Conservation (phyloP, 371 early-diverging fungal genomes). For the Mucor racemosus region DNA sequence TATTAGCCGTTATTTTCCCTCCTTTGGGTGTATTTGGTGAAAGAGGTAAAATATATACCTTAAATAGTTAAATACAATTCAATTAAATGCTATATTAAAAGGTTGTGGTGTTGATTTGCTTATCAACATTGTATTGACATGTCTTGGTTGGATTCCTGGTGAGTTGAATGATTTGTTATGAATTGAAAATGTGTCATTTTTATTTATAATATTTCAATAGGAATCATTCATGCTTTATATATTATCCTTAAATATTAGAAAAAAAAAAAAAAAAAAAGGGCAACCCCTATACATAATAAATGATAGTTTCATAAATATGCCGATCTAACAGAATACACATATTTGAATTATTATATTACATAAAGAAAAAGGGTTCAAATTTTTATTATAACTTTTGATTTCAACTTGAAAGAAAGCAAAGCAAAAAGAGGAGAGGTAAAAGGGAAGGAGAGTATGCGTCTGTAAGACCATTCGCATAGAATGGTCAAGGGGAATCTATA, state of each 20-base stretch:
- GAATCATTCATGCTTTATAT: conserved; percentile 35
- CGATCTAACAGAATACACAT: not conserved
- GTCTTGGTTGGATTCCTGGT: conserved; percentile 85
- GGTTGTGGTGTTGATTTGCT: conserved; percentile 74
- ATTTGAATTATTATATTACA: not conserved
- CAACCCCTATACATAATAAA: not conserved
- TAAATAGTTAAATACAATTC: too few species aligned
- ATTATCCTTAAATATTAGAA: conserved; percentile 37
- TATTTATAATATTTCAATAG: not conserved
- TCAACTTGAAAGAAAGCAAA: conserved; percentile 7
- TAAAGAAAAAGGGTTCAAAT: conserved; percentile 5
- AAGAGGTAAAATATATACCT: conserved; percentile 46
- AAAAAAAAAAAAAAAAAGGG: not conserved
- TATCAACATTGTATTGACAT: conserved; percentile 80
- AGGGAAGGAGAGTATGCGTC: not conserved
- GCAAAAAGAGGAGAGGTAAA: not conserved
- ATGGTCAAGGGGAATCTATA: conserved; percentile 3
- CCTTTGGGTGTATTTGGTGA: conserved; percentile 74
- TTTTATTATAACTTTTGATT: conserved; percentile 16
- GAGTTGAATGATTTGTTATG: conserved; percentile 30
- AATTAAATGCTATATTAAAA: not conserved
- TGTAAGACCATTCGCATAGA: not conserved
- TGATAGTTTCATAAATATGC: conserved; percentile 1
- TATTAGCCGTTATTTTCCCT: conserved; percentile 43
- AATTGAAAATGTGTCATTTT: not conserved